These are phyloP conservation scores for Triticum monococcum DNA, from an alignment of 176 grass and related monocot species.

Conservation along the genomic window DNA sequence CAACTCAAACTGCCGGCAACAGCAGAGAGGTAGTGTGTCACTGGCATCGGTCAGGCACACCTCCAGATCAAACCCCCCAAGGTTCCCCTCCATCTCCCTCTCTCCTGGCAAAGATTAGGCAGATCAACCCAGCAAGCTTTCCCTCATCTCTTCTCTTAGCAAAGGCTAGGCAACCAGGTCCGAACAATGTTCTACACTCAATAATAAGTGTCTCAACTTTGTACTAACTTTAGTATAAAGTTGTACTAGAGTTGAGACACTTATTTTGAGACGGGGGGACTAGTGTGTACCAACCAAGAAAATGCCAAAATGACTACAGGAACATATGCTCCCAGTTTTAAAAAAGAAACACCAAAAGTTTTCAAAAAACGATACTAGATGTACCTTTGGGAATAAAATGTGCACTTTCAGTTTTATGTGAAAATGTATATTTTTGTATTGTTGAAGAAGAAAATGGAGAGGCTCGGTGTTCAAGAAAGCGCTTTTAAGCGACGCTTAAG, in stretches of 20 bases:
- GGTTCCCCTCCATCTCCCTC: background rate
- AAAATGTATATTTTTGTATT: background rate
- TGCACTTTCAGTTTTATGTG: background rate
- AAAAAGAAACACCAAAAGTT: background rate
- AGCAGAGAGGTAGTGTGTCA: background rate
- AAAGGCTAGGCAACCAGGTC: conserved; percentile 5
- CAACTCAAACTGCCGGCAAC: background rate
- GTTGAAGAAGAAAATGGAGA: background rate
- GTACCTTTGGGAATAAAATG: background rate
- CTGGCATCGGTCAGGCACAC: no score
- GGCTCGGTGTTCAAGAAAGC: no score
- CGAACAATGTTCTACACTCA: background rate
- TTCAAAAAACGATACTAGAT: background rate
- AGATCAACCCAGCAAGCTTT: background rate
- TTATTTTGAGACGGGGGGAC: no score
- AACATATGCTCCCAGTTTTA: background rate
- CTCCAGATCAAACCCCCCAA: background rate
- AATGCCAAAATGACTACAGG: background rate
- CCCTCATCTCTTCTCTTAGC: background rate
- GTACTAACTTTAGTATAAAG: no score
- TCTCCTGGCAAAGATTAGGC: background rate
- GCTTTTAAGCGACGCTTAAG: no score
- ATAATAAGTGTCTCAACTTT: background rate
- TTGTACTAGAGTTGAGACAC: no score
- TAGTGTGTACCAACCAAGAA: background rate